Evolutionary conservation across 495 filamentous ascomycete species (phyloP), one percentile per base, ranked within the genome.

Genomic region (Eremomyces bilateralis): DNA sequence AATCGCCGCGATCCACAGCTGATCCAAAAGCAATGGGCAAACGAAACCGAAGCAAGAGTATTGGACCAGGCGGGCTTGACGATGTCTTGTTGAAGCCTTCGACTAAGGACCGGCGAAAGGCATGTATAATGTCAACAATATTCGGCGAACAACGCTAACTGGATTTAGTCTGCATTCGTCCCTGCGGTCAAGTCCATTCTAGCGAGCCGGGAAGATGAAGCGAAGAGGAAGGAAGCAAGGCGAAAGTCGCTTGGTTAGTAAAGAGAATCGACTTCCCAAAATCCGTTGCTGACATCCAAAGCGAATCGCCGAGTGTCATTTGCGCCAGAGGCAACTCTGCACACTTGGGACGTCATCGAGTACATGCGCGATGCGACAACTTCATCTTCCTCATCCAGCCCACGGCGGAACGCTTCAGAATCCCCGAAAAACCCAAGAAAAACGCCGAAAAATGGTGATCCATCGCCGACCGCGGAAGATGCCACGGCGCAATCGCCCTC

Each of bases 281-380:
- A 13, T 30, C 15, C 20, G 8, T 11, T 4, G 33, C 4, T 19
- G 1, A 3, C 13, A 17, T 37, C 15, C 20, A 30, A 37, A 21
- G 18, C 80, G 21, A 85, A 88, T 53, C 78, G 90, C 46, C 71
- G 88, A 38, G 88, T 99, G 25, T 94, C 85, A 0, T 99, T 99
- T 49, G 88, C 88, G 3, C 88, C 88, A 1, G 88, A 99, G 54
- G 88, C 88, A 11, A 99, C 88, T 5, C 59, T 99, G 21, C 88
- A 99, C 50, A 99, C 88, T 2, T 99, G 91, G 71, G 83, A 94
- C 48, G 84, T 93, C 34, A 68, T 91, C 2, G 85, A 95, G 44
- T 75, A 85, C 36, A 67, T 73, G 39, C 80, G 81, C 39, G 82
- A 91, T 47, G 79, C 77, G 21, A 90, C 81, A 0, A 79, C 76